These are phyloP conservation scores for Grammothele lineata DNA, from an alignment of 768 basidiomycete genomes.

Conservation along the genomic window DNA sequence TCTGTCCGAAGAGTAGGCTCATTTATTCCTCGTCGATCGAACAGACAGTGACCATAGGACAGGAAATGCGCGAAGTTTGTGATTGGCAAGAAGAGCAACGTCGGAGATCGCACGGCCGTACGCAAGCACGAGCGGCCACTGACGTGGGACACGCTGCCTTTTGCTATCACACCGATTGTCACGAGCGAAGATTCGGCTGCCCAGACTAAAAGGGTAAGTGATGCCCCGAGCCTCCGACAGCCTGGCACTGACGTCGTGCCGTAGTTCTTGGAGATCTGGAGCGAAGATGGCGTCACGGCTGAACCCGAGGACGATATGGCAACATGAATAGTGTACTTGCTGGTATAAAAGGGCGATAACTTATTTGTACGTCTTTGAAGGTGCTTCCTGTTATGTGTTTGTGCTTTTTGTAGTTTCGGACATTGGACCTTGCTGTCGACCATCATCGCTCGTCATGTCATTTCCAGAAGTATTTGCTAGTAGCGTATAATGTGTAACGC, in stretches of 20 bases:
- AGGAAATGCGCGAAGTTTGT: conserved; percentile 93
- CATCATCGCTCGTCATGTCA: no score
- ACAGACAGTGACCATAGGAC: not conserved
- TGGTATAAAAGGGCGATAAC: not conserved
- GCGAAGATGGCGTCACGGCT: conserved; percentile 69
- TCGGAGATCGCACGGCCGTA: conserved; percentile 78
- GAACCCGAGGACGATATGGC: conserved; percentile 44
- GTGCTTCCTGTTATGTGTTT: not conserved
- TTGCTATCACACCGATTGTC: conserved; percentile 53
- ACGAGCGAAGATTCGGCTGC: conserved; percentile 55
- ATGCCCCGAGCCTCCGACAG: no score
- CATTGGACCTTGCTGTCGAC: not conserved
- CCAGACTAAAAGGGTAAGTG: conserved; percentile 64
- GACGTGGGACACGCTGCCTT: conserved; percentile 72
- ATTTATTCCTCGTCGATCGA: no score
- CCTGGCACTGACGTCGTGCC: conserved; percentile 9
- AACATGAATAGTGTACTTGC: conserved; percentile 1
- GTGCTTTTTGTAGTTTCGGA: not conserved
- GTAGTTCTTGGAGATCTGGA: conserved; percentile 78
- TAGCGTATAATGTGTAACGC: no score
- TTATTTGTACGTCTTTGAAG: not conserved
- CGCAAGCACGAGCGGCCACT: conserved; percentile 60
- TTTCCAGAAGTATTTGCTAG: no score
- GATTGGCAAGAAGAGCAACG: conserved; percentile 82
- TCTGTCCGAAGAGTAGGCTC: conserved; percentile 84